phyloP scores from a whole-genome alignment of 2,329 filamentous ascomycete genomes.

The Dothiorella sarmentorum region DNA sequence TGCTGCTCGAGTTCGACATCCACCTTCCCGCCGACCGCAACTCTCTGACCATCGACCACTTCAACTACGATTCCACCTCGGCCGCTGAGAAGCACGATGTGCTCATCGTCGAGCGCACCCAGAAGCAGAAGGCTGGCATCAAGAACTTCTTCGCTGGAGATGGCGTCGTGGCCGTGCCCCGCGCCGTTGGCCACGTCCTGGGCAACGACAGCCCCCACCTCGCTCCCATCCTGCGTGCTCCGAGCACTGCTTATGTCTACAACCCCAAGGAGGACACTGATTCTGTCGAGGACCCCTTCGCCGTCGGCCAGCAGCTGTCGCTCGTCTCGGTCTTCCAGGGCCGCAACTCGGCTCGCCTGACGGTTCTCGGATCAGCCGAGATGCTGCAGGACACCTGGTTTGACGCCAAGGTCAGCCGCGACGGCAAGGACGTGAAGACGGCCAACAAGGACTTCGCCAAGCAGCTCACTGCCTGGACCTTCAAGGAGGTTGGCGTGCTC shows the following conservation, averaged over 20 bases:
- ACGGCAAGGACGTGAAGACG: slow-evolving; percentile 59
- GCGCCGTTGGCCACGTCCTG: slow-evolving; percentile 74
- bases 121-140: slow-evolving; percentile 62
- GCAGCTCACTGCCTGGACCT: slow-evolving; percentile 88
- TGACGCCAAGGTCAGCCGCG: slow-evolving; percentile 66
- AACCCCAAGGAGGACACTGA: slow-evolving; percentile 80
- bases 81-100: slow-evolving; percentile 85
- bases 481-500: slow-evolving; percentile 88
- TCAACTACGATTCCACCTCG: slow-evolving; percentile 79
- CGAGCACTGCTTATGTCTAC: slow-evolving; percentile 85
- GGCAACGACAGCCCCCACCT: slow-evolving; percentile 73
- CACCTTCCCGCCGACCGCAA: slow-evolving; percentile 81
- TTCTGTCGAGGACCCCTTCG: slow-evolving; percentile 77
- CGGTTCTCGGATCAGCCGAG: slow-evolving; percentile 80
- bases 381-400: slow-evolving; percentile 89
- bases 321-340: slow-evolving; percentile 86
- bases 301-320: slow-evolving; percentile 75
- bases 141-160: slow-evolving; percentile 74
- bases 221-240: slow-evolving; percentile 76
- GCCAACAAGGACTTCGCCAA: slow-evolving; percentile 83
- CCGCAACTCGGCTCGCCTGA: slow-evolving; percentile 87
- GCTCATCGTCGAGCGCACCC: slow-evolving; percentile 70
- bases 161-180: slow-evolving; percentile 75
- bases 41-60: slow-evolving; percentile 87
- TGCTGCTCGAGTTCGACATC: slow-evolving; percentile 87